These are phyloP conservation scores for Dorcoceras hygrometricum DNA, from an alignment of 257 asterid species.

Conservation along the genomic window DNA sequence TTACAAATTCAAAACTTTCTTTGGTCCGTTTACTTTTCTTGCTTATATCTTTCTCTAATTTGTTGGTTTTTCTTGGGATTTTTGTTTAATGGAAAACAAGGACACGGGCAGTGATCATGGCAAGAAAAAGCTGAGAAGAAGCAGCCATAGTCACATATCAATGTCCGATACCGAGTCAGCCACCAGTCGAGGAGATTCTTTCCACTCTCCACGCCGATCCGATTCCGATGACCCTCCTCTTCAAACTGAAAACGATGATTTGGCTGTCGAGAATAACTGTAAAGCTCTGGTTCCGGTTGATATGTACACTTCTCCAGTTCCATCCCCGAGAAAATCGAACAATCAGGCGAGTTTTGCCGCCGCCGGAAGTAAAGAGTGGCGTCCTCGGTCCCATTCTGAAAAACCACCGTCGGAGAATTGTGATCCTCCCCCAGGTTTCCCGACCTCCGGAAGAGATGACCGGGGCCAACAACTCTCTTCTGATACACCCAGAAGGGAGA, in stretches of 20 bases:
- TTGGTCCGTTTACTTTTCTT: background rate
- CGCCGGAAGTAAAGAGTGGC: slow-evolving; percentile 30
- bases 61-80: background rate
- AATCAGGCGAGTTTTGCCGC: slow-evolving; percentile 28
- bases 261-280: slow-evolving; percentile 21
- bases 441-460: slow-evolving; percentile 18
- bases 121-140: slow-evolving; percentile 31
- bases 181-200: slow-evolving; percentile 64
- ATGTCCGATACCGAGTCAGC: slow-evolving; percentile 89
- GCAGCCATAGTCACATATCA: slow-evolving; percentile 60
- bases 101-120: slow-evolving; percentile 26
- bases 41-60: slow-evolving; percentile 3
- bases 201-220: slow-evolving; percentile 78
- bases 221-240: slow-evolving; percentile 56
- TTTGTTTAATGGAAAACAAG: slow-evolving; percentile 39
- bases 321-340: slow-evolving; percentile 45
- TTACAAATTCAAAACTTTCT: background rate
- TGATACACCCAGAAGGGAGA: slow-evolving; percentile 38
- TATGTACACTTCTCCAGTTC: slow-evolving; percentile 44
- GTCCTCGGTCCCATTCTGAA: slow-evolving; percentile 42
- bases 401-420: slow-evolving; percentile 36
- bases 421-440: slow-evolving; percentile 31
- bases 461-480: slow-evolving; percentile 8
- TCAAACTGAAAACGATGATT: slow-evolving; percentile 30
- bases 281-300: slow-evolving; percentile 48